These are phyloP conservation scores for Phytophthora tentaculata DNA, from an alignment of 352 stramenopile species.

Conservation along the genomic window DNA sequence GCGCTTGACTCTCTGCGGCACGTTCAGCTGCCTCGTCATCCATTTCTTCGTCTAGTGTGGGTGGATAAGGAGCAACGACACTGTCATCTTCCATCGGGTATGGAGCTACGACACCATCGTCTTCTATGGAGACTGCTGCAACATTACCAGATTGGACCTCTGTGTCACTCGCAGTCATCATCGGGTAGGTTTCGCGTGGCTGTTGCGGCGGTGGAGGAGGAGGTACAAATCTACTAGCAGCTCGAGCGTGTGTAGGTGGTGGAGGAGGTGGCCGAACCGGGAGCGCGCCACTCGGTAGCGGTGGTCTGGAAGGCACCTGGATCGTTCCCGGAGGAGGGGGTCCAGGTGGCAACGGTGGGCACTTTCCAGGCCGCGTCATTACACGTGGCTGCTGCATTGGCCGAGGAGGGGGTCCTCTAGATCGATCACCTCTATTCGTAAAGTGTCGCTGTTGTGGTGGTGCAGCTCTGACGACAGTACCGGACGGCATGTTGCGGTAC, in stretches of 20 bases:
- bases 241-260: slow-evolving; percentile 27
- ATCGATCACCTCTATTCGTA: neutral
- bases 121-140: slow-evolving; percentile 8
- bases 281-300: slow-evolving; percentile 50
- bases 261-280: slow-evolving; percentile 50
- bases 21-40: slow-evolving; percentile 39
- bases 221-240: slow-evolving; percentile 10
- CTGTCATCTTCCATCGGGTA: slow-evolving; percentile 33
- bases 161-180: neutral
- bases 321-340: slow-evolving; percentile 67
- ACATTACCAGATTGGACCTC: neutral
- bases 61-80: slow-evolving; percentile 18
- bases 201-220: slow-evolving; percentile 13
- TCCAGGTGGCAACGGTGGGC: slow-evolving; percentile 57
- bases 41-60: slow-evolving; percentile 25
- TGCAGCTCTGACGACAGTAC: slow-evolving; percentile 1
- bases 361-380: slow-evolving; percentile 59
- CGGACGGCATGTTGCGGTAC: slow-evolving; percentile 51
- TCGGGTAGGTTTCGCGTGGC: slow-evolving; percentile 7
- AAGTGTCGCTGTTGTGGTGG: slow-evolving; percentile 2
- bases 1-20: slow-evolving; percentile 44
- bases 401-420: slow-evolving; percentile 2
- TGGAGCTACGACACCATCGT: slow-evolving; percentile 42
- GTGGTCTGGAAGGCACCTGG: slow-evolving; percentile 60
- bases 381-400: slow-evolving; percentile 19